Evolutionary conservation across 1,284 basidiomycete species (phyloP), one percentile per base, ranked within the genome.

Genomic region (Pascua guehoae): DNA sequence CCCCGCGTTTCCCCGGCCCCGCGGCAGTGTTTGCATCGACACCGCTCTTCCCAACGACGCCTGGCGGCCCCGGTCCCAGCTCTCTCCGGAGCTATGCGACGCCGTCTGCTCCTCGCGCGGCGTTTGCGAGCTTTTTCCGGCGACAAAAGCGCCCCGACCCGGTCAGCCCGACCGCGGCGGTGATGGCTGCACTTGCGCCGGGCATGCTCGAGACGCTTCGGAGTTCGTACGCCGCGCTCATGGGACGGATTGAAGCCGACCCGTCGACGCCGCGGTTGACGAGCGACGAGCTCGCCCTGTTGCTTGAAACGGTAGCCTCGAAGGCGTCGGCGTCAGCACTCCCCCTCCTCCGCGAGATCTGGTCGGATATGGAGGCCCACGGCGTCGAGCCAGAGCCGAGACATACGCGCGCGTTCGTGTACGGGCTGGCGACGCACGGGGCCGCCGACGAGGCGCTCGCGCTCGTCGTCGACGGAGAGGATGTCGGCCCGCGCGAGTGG

Each of bases 281-380:
- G 24, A 32, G 24, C 24, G 24, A 32, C 24, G 24, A 32, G 39
- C 43, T 36, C 15, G 41, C 17, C 14, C 8, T 17, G 18, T 17
- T 50, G 3, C 24, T 36, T 36, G 16, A 17, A 10, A 17, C 37
- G 10, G 9, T 48, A 5, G 41, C 41, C 24, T 5, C 12, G 5
- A 11, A 14, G 24, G 7, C 24, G 24, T 41, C 39, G 8, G 15
- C 54, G 2, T 39, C n/a, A 4, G 53, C 56, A 4, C 36, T 61
- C 8, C 16, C 37, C 16, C 47, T 66, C 15, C 56, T 64, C n/a
- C 47, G 54, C 24, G 46, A 54, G 41, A 54, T 66, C 9, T 63
- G 56, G 41, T 53, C 40, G 15, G 64, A 66, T 49, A 38, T 58
- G 12, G 46, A 41, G 5, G 41, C 40, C 15, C 44, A 61, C 40